phyloP scores from a whole-genome alignment of 208 protist genomes.

The Crithidia fasciculata region DNA sequence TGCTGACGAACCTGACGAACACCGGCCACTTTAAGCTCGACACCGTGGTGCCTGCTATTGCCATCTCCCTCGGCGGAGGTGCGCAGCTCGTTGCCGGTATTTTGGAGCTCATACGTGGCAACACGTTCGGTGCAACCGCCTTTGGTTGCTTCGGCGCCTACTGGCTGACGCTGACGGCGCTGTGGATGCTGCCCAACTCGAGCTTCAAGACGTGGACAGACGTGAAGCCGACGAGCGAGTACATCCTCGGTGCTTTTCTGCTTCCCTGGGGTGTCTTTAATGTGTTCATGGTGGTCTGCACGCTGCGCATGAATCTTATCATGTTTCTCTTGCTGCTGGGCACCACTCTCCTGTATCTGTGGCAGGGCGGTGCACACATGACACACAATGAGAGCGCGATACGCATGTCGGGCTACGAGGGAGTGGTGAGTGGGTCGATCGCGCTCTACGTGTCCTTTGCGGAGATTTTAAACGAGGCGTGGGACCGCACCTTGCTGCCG shows the following conservation, averaged over 20 bases:
- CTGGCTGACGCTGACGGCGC: slow-evolving; percentile 34
- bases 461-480: slow-evolving; percentile 37
- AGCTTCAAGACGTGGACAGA: background rate
- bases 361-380: slow-evolving; percentile 9
- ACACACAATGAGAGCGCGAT: slow-evolving; percentile 8
- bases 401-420: slow-evolving; percentile 36
- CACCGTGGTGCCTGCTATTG: slow-evolving; percentile 34
- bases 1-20: slow-evolving; percentile 47
- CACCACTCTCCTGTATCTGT: slow-evolving; percentile 13
- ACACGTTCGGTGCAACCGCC: slow-evolving; percentile 43
- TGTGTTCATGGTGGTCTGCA: slow-evolving; percentile 15
- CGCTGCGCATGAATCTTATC: background rate
- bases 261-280: slow-evolving; percentile 13
- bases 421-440: slow-evolving; percentile 39
- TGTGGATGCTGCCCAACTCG: slow-evolving; percentile 37
- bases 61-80: slow-evolving; percentile 41
- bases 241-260: slow-evolving; percentile 4
- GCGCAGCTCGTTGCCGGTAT: slow-evolving; percentile 53
- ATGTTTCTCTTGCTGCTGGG: slow-evolving; percentile 1
- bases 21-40: slow-evolving; percentile 34
- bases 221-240: slow-evolving; percentile 6
- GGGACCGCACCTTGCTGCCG: slow-evolving; percentile 35
- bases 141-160: slow-evolving; percentile 44
- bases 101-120: slow-evolving; percentile 39
- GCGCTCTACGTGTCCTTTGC: slow-evolving; percentile 48